Percentiles rank a stretch among this genome's conserved stretches.
phyloP scores from a whole-genome alignment of 179 eudicot genomes.

The Carnegiea gigantea region DNA sequence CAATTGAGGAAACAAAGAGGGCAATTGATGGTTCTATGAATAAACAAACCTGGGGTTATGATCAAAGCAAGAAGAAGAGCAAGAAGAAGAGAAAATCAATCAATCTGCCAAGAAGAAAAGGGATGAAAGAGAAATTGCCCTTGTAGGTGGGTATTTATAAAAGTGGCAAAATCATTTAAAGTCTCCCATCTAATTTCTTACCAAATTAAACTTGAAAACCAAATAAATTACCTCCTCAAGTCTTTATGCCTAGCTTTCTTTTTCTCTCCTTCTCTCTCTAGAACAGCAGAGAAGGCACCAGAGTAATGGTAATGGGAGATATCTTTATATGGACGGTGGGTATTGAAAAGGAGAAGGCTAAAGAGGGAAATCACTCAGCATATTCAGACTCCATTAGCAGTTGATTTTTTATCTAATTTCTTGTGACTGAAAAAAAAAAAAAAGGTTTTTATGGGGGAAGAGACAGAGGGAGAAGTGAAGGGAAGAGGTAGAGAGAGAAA shows the following conservation, averaged over 20 bases:
- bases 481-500: conserved; percentile 8
- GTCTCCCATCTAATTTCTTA: conserved; percentile 7
- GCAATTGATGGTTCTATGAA: background rate
- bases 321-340: conserved; percentile 32
- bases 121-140: conserved; percentile 41
- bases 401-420: conserved; percentile 16
- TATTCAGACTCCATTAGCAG: conserved; percentile 29
- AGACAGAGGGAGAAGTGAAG: background rate
- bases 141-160: conserved; percentile 53
- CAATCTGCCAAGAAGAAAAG: conserved; percentile 18
- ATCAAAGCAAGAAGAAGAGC: too few species aligned
- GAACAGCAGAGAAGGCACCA: conserved; percentile 23
- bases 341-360: conserved; percentile 39
- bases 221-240: conserved; percentile 8
- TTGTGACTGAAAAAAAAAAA: conserved; percentile 15
- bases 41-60: conserved; percentile 24
- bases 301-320: conserved; percentile 20
- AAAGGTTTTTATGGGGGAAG: conserved; percentile 8
- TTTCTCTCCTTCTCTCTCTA: conserved; percentile 11
- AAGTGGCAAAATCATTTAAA: conserved; percentile 35
- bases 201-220: conserved; percentile 6
- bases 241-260: background rate
- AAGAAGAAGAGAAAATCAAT: background rate
- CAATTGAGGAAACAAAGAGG: conserved; percentile 1
- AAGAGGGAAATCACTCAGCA: conserved; percentile 31